Evolutionary conservation across 2,329 filamentous ascomycete species (phyloP), one percentile per base, ranked within the genome.

Genomic region (Cladosporium velox): DNA sequence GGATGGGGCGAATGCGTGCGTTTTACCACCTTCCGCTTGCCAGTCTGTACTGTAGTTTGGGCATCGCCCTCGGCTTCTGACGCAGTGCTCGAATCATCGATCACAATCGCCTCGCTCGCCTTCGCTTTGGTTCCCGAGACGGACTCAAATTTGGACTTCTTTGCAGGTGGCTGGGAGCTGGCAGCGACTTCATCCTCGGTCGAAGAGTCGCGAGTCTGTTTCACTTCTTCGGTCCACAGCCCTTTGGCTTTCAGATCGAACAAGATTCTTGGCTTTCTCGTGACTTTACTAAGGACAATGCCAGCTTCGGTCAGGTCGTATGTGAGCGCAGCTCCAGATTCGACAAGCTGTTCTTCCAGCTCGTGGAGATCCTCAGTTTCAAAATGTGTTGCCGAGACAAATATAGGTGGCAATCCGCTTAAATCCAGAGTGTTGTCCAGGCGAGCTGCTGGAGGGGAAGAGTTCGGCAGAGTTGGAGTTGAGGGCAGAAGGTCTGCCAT

Each of bases 241-340:
- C 87, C 88, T 55, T 87, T 84, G 7, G 86, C 84, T 63, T 91
- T 85, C 67, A 98, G 80, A 78, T 98, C 94, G 71, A 96, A 88
- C 57, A 86, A 83, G 0, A 92, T 92, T 21, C 94, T 85, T 72
- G 87, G 85, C 69, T 86, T 88, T 65, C 87, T 89, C 0, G 83
- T 83, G 38, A 96, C 84, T 70, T 88, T 91, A 1, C 91, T 92
- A 34, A 98, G 76, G 1, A 97, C 82, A 3, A 97, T 77, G 4
- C 86, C 83, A 0, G 92, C 92, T 76, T 94, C 90, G 15, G 83
- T 81, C 62, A 90, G 81, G 75, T 94, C 86, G 66, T 90, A 89
- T 0, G 91, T 93, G 63, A 95, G 75, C 0, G 83, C 84, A 6
- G 85, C 87, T 62, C 80, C 79, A 63, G 79, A 77, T 7, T 77